Evolutionary conservation across 805 yeast genomes (phyloP), one percentile per base, ranked within the genome.

Genomic region (Starmerella sp.): DNA sequence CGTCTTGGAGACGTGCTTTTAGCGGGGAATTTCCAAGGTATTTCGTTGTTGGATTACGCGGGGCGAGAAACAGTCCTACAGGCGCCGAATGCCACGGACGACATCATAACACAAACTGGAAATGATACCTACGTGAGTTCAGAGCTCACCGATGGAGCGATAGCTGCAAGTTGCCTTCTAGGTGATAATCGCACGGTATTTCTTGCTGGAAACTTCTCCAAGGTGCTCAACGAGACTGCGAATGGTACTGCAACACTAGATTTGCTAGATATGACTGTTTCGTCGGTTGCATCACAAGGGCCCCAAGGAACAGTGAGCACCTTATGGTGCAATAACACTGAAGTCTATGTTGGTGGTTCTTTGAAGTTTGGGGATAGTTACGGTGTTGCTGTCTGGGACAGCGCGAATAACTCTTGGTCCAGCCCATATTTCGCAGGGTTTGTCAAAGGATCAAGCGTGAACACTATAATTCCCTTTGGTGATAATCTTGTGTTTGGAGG

Each of bases 261-360:
- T 17, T n/a, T 54, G 22, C 9, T 15, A 32, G 49, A 31, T 28
- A n/a, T 34, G 32, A 22, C 48, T 6, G 58, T 22, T 2, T 3
- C 39, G 7, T 34, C 46, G 11, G 39, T 53, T 9, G 43, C 43
- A 6, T 11, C 14, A 6, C 28, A 6, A n/a, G 51, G 30, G 17
- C 54, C 43, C 6, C 32, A 7, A 9, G 31, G 37, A 22, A 22
- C 39, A 3, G 59, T 83, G 2, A 61, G 67, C 4, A 62, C 81
- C 0, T 74, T 78, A 0, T 70, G 72, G 42, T 77, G 80, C 53
- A 82, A 82, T 68, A 48, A 69, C 36, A 69, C 76, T 28, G 54
- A 78, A 28, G 75, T 87, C 0, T 88, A 86, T 64, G 76, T 86
- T 49, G 98, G 97, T 9, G 98, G 98, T 22, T 75, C 78, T 56